Percentiles rank a stretch among this genome's conserved stretches.
phyloP scores from a whole-genome alignment of 1,284 basidiomycete species.

The Veloporphyrellus conicus region DNA sequence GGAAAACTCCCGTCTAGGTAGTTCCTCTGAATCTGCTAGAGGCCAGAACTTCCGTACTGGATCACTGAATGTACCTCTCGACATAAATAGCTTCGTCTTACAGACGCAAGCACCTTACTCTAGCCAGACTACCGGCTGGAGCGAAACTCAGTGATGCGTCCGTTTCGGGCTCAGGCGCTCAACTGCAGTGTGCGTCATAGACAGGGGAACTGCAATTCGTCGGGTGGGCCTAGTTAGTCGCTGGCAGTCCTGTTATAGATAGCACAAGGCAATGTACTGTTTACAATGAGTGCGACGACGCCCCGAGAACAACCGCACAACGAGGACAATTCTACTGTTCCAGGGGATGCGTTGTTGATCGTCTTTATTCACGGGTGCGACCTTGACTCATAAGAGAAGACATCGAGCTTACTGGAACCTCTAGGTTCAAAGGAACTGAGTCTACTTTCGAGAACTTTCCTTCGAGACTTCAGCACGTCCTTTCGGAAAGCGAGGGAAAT shows the following conservation, averaged over 20 bases:
- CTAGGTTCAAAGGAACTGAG: constrained; percentile 71
- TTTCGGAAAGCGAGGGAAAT: constrained; percentile 54
- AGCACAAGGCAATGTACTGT: not conserved
- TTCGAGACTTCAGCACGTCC: constrained; percentile 69
- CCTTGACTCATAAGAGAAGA: constrained; percentile 4
- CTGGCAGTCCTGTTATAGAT: constrained; percentile 17
- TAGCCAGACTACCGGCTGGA: constrained; percentile 36
- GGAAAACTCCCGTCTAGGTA: not conserved
- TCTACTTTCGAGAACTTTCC: constrained; percentile 76
- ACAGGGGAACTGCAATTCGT: too few relatives aligned
- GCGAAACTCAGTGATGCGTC: constrained; percentile 15
- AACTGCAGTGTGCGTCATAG: too few relatives aligned
- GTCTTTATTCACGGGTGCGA: constrained; percentile 66
- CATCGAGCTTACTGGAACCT: constrained; percentile 6
- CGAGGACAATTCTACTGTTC: constrained; percentile 10
- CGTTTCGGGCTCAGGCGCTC: too few relatives aligned
- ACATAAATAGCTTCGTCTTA: constrained; percentile 25
- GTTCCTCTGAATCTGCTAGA: constrained; percentile 8
- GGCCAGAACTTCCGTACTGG: constrained; percentile 20
- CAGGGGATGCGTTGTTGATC: constrained; percentile 48
- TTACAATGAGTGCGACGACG: constrained; percentile 13
- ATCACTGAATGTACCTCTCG: constrained; percentile 21
- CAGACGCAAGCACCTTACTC: constrained; percentile 53
- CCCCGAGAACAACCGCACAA: constrained; percentile 12
- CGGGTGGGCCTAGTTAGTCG: not conserved